phyloP scores from a whole-genome alignment of 306 rosid genomes.

The Fragaria vesca region DNA sequence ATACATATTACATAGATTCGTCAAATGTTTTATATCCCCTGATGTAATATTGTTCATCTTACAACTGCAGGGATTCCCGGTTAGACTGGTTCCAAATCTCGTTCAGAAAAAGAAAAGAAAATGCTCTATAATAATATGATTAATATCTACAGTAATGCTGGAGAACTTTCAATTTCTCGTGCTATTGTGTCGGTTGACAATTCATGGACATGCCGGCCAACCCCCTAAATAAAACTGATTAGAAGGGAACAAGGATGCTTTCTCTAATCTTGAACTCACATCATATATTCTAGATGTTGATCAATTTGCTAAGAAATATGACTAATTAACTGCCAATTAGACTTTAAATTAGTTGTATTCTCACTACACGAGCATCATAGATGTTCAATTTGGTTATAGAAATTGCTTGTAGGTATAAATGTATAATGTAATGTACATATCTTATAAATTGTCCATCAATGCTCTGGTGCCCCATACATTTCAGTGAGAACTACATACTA shows the following conservation, averaged over 20 bases:
- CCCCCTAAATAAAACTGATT: background rate
- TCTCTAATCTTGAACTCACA: background rate
- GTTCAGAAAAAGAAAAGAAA: background rate
- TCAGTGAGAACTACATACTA: background rate
- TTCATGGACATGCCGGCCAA: background rate
- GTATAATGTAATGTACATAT: too few relatives aligned
- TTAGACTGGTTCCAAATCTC: background rate
- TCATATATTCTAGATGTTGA: background rate
- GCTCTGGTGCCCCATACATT: background rate
- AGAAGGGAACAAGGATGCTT: background rate
- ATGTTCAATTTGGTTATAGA: background rate
- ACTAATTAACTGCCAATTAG: background rate
- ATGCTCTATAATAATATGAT: background rate
- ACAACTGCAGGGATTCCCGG: background rate
- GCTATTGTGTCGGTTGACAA: background rate
- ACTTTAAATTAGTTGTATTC: background rate
- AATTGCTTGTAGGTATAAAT: background rate
- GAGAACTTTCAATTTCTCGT: background rate
- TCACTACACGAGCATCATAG: background rate
- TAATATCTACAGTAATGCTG: background rate
- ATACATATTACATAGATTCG: too few relatives aligned
- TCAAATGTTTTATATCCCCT: too few relatives aligned
- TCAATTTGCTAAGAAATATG: background rate
- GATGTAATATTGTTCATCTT: too few relatives aligned
- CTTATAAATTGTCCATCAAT: too few relatives aligned